Evolutionary conservation across 2,329 filamentous ascomycete species (phyloP).

Genomic region (Keithomyces neogunnii): DNA sequence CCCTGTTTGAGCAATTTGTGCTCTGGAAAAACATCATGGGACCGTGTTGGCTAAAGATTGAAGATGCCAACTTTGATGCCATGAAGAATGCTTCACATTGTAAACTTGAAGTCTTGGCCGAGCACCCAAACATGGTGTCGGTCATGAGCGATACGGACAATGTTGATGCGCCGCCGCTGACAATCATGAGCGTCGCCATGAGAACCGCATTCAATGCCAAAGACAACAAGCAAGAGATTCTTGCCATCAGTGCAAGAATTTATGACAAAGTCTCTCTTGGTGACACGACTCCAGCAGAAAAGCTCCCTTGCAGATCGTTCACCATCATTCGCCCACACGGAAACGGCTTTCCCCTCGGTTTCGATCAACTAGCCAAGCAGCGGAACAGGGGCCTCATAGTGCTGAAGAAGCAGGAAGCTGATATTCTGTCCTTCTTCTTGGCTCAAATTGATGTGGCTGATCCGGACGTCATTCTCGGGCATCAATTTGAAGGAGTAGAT

Average conservation of each 20-base stretch:
- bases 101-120: conserved; percentile 82
- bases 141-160: conserved; percentile 70
- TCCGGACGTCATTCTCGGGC: conserved; percentile 87
- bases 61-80: conserved; percentile 72
- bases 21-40: conserved; percentile 99
- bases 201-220: conserved; percentile 83
- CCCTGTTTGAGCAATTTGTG: conserved; percentile 95
- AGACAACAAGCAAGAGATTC: conserved; percentile 92
- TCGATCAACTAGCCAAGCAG: conserved; percentile 65
- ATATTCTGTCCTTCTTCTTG: conserved; percentile 80
- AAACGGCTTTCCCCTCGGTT: conserved; percentile 72
- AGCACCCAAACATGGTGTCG: conserved; percentile 68
- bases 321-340: conserved; percentile 80
- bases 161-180: conserved; percentile 76
- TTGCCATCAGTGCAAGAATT: conserved; percentile 82
- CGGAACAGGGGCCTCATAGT: conserved; percentile 71
- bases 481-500: conserved; percentile 95
- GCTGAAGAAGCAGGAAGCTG: conserved; percentile 73
- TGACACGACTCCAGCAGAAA: conserved; percentile 82
- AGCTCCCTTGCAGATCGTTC: conserved; percentile 82
- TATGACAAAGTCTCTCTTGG: conserved; percentile 85
- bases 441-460: conserved; percentile 82
- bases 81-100: conserved; percentile 94
- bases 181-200: conserved; percentile 89
- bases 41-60: conserved; percentile 91